These are phyloP conservation scores for Cryphonectria parasitica DNA, from an alignment of 2,329 filamentous ascomycete species.

Conservation along the genomic window DNA sequence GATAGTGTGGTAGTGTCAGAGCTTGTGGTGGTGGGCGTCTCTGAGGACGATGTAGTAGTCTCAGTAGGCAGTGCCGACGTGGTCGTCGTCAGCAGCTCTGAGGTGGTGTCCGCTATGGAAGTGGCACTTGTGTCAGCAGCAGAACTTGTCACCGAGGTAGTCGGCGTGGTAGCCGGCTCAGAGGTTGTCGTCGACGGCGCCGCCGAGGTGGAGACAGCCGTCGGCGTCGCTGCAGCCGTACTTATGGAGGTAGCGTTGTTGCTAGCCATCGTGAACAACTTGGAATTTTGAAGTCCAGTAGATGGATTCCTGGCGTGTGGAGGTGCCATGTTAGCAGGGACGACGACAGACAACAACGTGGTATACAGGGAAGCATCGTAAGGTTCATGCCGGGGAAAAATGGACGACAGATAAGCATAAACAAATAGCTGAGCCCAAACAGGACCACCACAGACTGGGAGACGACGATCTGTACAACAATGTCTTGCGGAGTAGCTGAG, in stretches of 20 bases:
- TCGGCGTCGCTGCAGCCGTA: constrained; percentile 24
- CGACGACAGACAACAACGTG: constrained; percentile 8
- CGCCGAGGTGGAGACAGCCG: constrained; percentile 21
- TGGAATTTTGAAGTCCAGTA: constrained; percentile 14
- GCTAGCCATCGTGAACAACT: constrained; percentile 27
- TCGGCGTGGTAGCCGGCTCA: constrained; percentile 20
- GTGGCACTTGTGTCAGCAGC: constrained; percentile 28
- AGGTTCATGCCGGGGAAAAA: not conserved
- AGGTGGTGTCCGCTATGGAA: constrained; percentile 22
- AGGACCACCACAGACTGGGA: not conserved
- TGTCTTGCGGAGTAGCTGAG: constrained; percentile 6
- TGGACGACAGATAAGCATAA: constrained; percentile 7
- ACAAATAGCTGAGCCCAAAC: not conserved
- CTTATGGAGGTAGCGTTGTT: constrained; percentile 26
- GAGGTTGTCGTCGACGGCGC: constrained; percentile 23
- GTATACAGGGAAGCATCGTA: constrained; percentile 17
- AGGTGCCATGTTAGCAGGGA: constrained; percentile 29
- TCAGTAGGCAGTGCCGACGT: constrained; percentile 9
- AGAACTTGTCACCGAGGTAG: constrained; percentile 25
- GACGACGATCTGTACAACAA: constrained; percentile 2
- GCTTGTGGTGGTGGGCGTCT: constrained; percentile 5
- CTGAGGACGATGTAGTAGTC: constrained; percentile 2
- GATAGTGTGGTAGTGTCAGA: constrained; percentile 11
- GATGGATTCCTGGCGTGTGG: constrained; percentile 22
- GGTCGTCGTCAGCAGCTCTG: constrained; percentile 1